Evolutionary conservation across 2,329 filamentous ascomycete genomes (phyloP).

Genomic region (Knoxdaviesia proteae): DNA sequence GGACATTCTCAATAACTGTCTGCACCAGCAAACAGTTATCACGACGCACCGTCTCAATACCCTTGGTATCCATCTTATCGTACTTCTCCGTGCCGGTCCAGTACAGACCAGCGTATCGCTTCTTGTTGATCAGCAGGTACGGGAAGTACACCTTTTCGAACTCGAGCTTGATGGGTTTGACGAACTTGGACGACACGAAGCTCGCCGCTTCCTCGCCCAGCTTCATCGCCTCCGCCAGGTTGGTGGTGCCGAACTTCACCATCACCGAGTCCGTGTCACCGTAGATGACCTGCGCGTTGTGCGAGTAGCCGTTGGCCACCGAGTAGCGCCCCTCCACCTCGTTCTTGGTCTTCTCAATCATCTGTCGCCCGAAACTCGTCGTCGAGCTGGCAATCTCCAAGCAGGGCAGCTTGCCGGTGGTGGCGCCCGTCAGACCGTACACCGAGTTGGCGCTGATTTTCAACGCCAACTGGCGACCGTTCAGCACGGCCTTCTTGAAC

Average conservation of each 20-base stretch:
- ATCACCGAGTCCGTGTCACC: slow-evolving; percentile 99
- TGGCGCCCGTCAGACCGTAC: slow-evolving; percentile 91
- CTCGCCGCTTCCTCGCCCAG: slow-evolving; percentile 82
- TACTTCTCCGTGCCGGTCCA: slow-evolving; percentile 90
- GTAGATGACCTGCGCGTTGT: slow-evolving; percentile 94
- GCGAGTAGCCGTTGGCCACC: slow-evolving; percentile 81
- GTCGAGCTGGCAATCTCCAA: slow-evolving; percentile 90
- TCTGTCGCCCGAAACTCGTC: slow-evolving; percentile 88
- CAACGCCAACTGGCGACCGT: slow-evolving; percentile 86
- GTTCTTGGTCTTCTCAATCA: slow-evolving; percentile 97
- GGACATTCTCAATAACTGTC: slow-evolving; percentile 89
- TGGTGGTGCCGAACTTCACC: slow-evolving; percentile 90
- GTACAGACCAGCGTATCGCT: slow-evolving; percentile 92
- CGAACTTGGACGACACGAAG: slow-evolving; percentile 77
- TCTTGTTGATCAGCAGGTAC: slow-evolving; percentile 98
- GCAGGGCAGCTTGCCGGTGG: slow-evolving; percentile 87
- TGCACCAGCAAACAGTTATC: slow-evolving; percentile 94
- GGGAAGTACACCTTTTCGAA: slow-evolving; percentile 99
- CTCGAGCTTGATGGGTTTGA: slow-evolving; percentile 94
- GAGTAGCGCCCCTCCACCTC: slow-evolving; percentile 82
- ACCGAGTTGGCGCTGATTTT: slow-evolving; percentile 97
- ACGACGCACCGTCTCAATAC: slow-evolving; percentile 92
- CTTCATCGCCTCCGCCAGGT: slow-evolving; percentile 78
- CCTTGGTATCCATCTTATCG: slow-evolving; percentile 99
- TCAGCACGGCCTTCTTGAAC: slow-evolving; percentile 94